These are phyloP conservation scores for Craterostigma plantagineum DNA, from an alignment of 257 asterid genomes.

Conservation along the genomic window DNA sequence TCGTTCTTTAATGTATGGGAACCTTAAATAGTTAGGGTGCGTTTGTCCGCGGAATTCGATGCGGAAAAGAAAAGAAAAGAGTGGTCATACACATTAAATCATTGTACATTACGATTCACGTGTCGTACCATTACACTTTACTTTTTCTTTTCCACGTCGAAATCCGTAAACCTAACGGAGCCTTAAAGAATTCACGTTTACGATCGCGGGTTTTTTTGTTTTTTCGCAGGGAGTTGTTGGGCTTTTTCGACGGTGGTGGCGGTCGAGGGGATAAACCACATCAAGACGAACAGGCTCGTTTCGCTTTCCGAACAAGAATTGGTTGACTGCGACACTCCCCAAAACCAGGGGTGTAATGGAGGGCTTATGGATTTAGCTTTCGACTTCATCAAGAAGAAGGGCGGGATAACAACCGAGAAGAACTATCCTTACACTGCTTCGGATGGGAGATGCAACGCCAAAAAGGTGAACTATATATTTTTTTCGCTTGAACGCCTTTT, in stretches of 20 bases:
- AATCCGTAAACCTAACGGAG: too few species aligned
- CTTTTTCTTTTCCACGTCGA: too few species aligned
- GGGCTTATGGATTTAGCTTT: constrained; percentile 17
- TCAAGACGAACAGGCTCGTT: constrained; percentile 13
- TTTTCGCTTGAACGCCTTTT: too few species aligned
- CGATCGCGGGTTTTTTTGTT: background rate
- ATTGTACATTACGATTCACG: too few species aligned
- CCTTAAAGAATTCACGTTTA: background rate
- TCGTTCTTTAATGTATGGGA: background rate
- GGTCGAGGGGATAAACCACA: constrained; percentile 14
- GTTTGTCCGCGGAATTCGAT: too few species aligned
- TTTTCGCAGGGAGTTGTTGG: constrained; percentile 12
- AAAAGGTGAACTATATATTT: constrained; percentile 1
- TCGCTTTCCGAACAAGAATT: constrained; percentile 18
- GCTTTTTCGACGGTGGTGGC: constrained; percentile 22
- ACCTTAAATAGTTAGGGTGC: background rate
- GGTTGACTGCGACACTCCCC: constrained; percentile 16
- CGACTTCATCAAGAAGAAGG: constrained; percentile 11
- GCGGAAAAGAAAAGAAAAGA: too few species aligned
- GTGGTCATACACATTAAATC: too few species aligned
- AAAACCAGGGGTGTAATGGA: constrained; percentile 11
- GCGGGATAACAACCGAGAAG: constrained; percentile 12
- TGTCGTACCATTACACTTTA: too few species aligned
- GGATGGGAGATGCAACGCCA: constrained; percentile 13
- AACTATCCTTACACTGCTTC: constrained; percentile 15